Base-by-base conservation (phyloP, 352 stramenopile genomes). In the Globisporangium cystogenes region DNA sequence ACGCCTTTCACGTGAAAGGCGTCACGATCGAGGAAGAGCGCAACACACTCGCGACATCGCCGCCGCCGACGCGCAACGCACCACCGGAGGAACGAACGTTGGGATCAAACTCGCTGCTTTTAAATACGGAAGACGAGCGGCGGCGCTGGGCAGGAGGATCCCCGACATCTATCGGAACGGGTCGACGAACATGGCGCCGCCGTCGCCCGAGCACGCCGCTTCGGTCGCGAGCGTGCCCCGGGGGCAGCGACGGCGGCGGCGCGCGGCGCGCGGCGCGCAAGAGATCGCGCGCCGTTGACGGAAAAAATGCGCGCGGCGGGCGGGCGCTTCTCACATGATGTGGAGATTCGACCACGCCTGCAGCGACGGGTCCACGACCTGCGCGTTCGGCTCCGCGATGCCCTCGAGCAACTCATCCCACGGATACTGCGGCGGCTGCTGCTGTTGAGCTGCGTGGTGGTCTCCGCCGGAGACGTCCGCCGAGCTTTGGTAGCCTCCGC, bases 331-430 rank as follows among this genome's bases (percentile, higher is more conserved):
- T 59, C 51, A 90, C 63, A 88, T 75, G 52, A 90, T 84, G 65
- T 85, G 69, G 48, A 90, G 72, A 59, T 80, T 87, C 26, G 75
- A 83, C 76, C 76, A 90, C 35, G 68, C 65, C 49, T 90, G 76
- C 44, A 93, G 65, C 24, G 62, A 62, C 15, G 76, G 70, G 41
- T 90, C 75, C 35, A 80, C 63, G 36, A 67, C 60, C 40, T 78
- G 68, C 21, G 62, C 24, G 21, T 55, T 57, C 21, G 70, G 68
- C 48, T 77, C 67, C 4, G 77, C 73, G 60, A 93, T 87, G 44
- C 83, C 83, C 29, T 90, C 82, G 7, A 93, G 59, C 35, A 93
- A 68, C 48, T 84, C 79, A 31, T 90, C 82, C 82, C 82, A 93
- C 21, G 79, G 69, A 39, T 61, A 57, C 35, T 48, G 46, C 14